Conservation (phyloP, 2,329 filamentous ascomycete species). For the Clonostachys chloroleuca region DNA sequence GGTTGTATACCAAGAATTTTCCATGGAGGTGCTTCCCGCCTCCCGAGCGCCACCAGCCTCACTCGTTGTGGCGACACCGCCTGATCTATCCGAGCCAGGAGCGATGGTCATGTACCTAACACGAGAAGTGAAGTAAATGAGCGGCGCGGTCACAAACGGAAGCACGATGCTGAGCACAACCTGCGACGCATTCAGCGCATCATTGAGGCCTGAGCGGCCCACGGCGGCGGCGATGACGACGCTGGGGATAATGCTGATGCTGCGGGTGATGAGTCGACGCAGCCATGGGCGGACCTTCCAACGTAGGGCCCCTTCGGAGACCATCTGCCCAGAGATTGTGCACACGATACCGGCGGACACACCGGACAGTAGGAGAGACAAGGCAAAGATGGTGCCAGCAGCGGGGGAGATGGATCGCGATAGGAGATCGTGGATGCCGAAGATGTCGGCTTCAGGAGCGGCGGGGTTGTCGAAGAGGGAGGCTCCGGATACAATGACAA, state of each 20-base stretch:
- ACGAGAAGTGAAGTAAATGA: constrained; percentile 81
- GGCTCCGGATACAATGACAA: constrained; percentile 77
- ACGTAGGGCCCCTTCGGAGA: constrained; percentile 38
- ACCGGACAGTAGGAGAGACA: constrained; percentile 76
- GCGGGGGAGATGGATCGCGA: constrained; percentile 63
- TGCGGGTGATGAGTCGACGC: constrained; percentile 70
- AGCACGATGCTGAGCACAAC: constrained; percentile 49
- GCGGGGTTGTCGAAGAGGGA: constrained; percentile 53
- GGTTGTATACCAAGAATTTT: constrained; percentile 38
- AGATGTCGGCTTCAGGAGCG: constrained; percentile 65
- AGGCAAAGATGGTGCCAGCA: constrained; percentile 79
- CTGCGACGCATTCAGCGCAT: constrained; percentile 57
- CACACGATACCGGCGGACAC: constrained; percentile 82
- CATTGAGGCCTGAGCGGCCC: constrained; percentile 64
- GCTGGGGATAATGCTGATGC: constrained; percentile 75
- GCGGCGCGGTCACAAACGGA: constrained; percentile 76
- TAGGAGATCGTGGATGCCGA: constrained; percentile 70
- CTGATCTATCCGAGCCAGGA: constrained; percentile 20
- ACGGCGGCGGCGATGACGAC: constrained; percentile 82
- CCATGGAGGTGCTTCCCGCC: constrained; percentile 15
- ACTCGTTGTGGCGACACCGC: too few species aligned
- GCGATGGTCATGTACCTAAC: constrained; percentile 75
- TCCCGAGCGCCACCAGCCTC: too few species aligned
- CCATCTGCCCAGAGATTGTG: constrained; percentile 87
- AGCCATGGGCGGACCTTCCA: constrained; percentile 52